Evolutionary conservation across 139 green algal genomes (phyloP).

Genomic region (Chlamydomonas asymmetrica): DNA sequence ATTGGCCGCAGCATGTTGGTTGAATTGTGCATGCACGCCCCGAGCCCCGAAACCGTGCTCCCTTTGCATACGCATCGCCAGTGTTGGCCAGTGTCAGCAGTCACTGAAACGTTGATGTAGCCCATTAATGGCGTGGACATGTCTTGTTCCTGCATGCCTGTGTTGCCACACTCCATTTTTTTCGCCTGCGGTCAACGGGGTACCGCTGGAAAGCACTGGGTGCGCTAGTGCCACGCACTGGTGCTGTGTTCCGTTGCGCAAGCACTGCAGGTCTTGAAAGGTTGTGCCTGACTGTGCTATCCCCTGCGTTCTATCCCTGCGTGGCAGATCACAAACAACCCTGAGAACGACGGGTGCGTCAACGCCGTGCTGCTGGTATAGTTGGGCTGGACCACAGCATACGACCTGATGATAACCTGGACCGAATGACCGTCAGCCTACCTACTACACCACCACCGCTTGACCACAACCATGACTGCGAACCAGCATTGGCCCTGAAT

Average conservation of each 20-base stretch:
- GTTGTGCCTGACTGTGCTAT: not conserved
- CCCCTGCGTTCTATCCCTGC: too few relatives aligned
- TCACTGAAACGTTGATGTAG: not conserved
- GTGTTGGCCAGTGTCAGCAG: not conserved
- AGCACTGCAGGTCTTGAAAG: not conserved
- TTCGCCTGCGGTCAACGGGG: not conserved
- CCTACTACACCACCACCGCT: too few relatives aligned
- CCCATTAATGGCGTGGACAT: too few relatives aligned
- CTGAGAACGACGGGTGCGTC: slow-evolving; percentile 97
- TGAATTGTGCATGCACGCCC: not conserved
- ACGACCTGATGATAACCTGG: too few relatives aligned
- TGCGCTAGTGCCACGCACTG: too few relatives aligned
- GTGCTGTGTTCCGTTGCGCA: too few relatives aligned
- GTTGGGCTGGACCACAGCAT: slow-evolving; percentile 1
- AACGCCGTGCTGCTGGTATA: slow-evolving; percentile 98
- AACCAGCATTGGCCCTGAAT: too few relatives aligned
- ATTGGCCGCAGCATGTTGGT: not conserved
- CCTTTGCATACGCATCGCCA: too few relatives aligned
- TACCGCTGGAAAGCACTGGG: not conserved
- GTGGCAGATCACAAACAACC: slow-evolving; percentile 68
- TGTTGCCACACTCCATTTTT: not conserved
- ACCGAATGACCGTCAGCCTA: too few relatives aligned
- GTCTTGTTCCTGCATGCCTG: not conserved
- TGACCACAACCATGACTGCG: too few relatives aligned
- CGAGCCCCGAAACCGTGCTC: not conserved